Evolutionary conservation across 768 basidiomycete species (phyloP), one percentile per base, ranked within the genome.

Genomic region (Amanita fuliginea): DNA sequence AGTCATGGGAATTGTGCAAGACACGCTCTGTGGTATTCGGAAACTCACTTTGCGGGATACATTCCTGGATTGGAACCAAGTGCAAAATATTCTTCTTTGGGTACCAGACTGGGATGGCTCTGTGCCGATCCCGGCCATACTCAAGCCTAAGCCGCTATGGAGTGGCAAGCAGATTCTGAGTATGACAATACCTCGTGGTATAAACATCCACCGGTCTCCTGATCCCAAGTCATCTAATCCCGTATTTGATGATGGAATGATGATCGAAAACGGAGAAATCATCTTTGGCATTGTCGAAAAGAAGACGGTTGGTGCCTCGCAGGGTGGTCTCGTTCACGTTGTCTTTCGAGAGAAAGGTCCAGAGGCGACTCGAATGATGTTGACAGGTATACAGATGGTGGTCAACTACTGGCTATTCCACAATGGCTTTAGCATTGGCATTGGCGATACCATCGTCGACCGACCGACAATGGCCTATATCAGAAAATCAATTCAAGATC

Each of bases 391-490:
- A 2, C 96, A 99, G 60, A 86, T 79, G 73, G 83, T 98, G 49
- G 92, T 98, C 67, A 97, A 99, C 66, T 98, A 80, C 64, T 99
- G 95, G 95, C 76, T 98, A 6, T 90, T 98, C 73, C 96, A 99
- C 68, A 94, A 94, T 54, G 95, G 96, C 33, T 99, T 98, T 76
- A 92, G 89, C 57, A 98, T 98, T 59, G 96, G 96, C 49, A 99
- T 99, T 54, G 96, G 95, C 34, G 96, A 98, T 66, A 98, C 96
- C 3, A 93, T 99, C 48, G 95, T 95, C 22, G 95, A 95, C 60
- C 73, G 76, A 47, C 76, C 72, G 28, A 95, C 92, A 34, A 97
- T 97, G 94, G 71, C 69, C 9, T 79, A 74, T 57, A 96, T 99
- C 62, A 87, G 85, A 0, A 67, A 81, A 51, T 83, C 83, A 45